phyloP scores from a whole-genome alignment of 2,329 filamentous ascomycete genomes.

The Domatiomyces catenatus region DNA sequence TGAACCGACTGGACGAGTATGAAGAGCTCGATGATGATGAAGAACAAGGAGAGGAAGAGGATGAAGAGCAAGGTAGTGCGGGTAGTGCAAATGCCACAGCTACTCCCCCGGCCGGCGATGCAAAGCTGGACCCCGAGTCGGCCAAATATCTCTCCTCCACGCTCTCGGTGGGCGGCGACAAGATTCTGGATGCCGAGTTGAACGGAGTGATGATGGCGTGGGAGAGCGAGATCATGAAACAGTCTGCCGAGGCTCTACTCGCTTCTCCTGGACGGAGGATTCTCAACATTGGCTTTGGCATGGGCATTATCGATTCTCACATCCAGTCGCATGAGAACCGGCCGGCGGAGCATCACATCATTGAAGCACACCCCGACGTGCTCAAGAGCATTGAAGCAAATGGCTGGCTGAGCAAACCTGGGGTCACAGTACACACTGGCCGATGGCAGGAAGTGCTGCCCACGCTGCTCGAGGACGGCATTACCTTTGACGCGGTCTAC shows the following conservation, averaged over 20 bases:
- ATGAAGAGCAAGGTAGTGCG: no score
- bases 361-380: slow-evolving; percentile 71
- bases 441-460: slow-evolving; percentile 71
- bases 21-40: slow-evolving; percentile 41
- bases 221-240: slow-evolving; percentile 75
- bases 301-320: slow-evolving; percentile 73
- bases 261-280: slow-evolving; percentile 49
- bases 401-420: slow-evolving; percentile 50
- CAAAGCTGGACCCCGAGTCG: neutral
- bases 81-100: neutral
- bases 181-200: slow-evolving; percentile 55
- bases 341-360: slow-evolving; percentile 61
- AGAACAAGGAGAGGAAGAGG: slow-evolving; percentile 7
- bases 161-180: slow-evolving; percentile 48
- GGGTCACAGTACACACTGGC: slow-evolving; percentile 49
- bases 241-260: slow-evolving; percentile 54
- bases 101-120: neutral
- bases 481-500: slow-evolving; percentile 76
- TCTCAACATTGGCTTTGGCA: slow-evolving; percentile 77
- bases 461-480: slow-evolving; percentile 48
- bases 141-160: slow-evolving; percentile 47
- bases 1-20: slow-evolving; percentile 70
- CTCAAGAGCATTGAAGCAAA: slow-evolving; percentile 50
- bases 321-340: slow-evolving; percentile 45
- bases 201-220: slow-evolving; percentile 93